A percentile compares a stretch with the other conserved stretches of the same genome.
phyloP scores from a whole-genome alignment of 495 filamentous ascomycete genomes.

The Thermothielavioides terrestris region DNA sequence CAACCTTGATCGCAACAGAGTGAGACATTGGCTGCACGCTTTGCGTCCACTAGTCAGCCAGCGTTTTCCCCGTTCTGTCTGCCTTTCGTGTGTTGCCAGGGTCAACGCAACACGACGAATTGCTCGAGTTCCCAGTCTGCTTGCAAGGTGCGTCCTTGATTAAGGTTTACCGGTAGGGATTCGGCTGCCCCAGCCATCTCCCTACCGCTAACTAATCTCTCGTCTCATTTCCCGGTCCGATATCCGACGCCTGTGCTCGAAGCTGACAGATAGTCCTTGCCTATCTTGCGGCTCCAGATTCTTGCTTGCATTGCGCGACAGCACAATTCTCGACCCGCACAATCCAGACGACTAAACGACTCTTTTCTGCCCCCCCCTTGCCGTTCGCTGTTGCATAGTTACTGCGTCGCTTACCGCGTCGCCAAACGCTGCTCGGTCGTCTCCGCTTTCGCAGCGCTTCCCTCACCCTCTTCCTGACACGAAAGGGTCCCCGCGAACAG shows the following conservation, averaged over 20 bases:
- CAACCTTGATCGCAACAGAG: conserved; percentile 2
- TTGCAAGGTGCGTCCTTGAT: background rate
- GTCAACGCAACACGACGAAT: too few relatives aligned
- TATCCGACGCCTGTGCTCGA: background rate
- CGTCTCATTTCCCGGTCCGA: background rate
- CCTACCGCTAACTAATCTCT: background rate
- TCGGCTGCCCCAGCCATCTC: background rate
- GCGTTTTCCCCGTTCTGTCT: too few relatives aligned
- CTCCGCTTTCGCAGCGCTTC: background rate
- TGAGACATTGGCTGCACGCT: background rate
- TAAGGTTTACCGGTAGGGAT: background rate
- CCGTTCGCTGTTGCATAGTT: background rate
- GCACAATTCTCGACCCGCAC: too few relatives aligned
- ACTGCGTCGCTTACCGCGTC: background rate
- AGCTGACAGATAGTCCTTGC: too few relatives aligned
- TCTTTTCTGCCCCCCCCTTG: too few relatives aligned
- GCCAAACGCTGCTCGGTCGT: background rate
- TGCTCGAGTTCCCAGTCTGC: background rate
- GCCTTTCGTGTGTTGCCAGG: too few relatives aligned
- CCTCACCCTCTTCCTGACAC: background rate
- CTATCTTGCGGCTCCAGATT: background rate
- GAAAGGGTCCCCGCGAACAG: conserved; percentile 4
- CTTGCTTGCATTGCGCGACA: too few relatives aligned
- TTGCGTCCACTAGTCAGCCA: too few relatives aligned
- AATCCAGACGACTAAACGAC: too few relatives aligned